phyloP scores from a whole-genome alignment of 2,329 filamentous ascomycete species.

The Rhynchosporium secalis region DNA sequence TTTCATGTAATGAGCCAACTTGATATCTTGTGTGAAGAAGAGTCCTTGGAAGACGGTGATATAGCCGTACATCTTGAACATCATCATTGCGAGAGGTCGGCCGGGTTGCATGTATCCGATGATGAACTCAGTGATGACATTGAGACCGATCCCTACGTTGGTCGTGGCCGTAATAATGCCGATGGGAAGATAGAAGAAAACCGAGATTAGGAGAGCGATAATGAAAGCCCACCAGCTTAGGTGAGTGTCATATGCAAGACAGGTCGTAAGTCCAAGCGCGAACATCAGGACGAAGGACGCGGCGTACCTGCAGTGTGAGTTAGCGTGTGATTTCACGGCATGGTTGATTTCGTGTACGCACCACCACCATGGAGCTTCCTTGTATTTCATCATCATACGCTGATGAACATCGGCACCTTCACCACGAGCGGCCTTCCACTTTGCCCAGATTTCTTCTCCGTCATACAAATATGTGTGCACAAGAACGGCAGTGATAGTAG shows the following conservation, averaged over 20 bases:
- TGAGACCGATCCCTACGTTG: constrained; percentile 50
- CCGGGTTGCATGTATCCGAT: constrained; percentile 53
- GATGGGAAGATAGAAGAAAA: constrained; percentile 38
- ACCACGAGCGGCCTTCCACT: constrained; percentile 22
- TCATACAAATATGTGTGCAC: constrained; percentile 68
- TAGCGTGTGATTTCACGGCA: not conserved
- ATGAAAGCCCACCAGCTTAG: constrained; percentile 42
- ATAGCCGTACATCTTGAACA: constrained; percentile 71
- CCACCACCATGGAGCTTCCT: constrained; percentile 58
- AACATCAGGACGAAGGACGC: constrained; percentile 50
- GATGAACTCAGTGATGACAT: constrained; percentile 51
- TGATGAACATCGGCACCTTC: constrained; percentile 53
- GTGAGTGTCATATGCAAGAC: constrained; percentile 31
- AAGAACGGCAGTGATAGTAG: constrained; percentile 60
- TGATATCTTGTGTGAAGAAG: constrained; percentile 51
- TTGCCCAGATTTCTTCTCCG: constrained; percentile 61
- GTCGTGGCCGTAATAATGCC: constrained; percentile 50
- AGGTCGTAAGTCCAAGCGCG: constrained; percentile 41
- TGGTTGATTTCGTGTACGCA: constrained; percentile 40
- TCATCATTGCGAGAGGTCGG: constrained; percentile 71
- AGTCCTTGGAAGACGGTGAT: constrained; percentile 50
- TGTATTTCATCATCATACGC: constrained; percentile 58
- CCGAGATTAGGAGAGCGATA: constrained; percentile 38
- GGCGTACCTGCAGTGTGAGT: constrained; percentile 17
- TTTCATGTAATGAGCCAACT: constrained; percentile 56